Evolutionary conservation across 805 yeast species (phyloP), one percentile per base, ranked within the genome.

Genomic region (Pichia gijzeniarum): DNA sequence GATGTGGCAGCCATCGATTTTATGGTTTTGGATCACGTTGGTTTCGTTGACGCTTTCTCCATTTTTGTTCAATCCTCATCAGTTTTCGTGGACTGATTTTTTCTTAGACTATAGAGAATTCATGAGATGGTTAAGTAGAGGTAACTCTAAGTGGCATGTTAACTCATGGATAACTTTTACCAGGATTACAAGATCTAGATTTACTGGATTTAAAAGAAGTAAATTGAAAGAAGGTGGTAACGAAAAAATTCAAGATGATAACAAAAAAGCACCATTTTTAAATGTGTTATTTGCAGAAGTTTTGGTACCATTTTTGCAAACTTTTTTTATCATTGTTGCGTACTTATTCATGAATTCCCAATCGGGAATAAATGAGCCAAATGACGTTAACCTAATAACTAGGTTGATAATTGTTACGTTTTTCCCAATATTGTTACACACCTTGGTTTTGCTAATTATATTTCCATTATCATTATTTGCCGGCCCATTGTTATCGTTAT

Each of bases 151-250:
- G 52, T 76, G 77, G 72, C 81, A 78, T 53, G 63, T 66, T 42
- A 77, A 81, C 57, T 86, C 96, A 0, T 90, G 98, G 98, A 74
- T 82, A 44, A 80, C 79, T 2, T 82, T 72, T 57, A 80, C 79
- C 0, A 81, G 95, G 57, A 70, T 77, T 50, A 76, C 89, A 4
- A 79, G 99, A 65, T 87, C 96, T 9, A 79, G 89, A 58, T 79
- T 86, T 55, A 91, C 98, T 27, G 99, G 99, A 48, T 89, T 79
- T 74, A 90, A 89, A 72, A 73, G 85, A 48, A 79, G 79, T 65
- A 74, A 82, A 41, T 80, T 80, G 19, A 89, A 82, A 54, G 66
- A 65, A 28, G 77, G 88, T 45, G 93, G 83, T 66, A 31, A 72
- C 79, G 68, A 46, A 35, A 47, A 27, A 25, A 55, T 49, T n/a